These are phyloP conservation scores for Wickerhamomyces sp. DNA, from an alignment of 1,139 yeast genomes.

Conservation along the genomic window DNA sequence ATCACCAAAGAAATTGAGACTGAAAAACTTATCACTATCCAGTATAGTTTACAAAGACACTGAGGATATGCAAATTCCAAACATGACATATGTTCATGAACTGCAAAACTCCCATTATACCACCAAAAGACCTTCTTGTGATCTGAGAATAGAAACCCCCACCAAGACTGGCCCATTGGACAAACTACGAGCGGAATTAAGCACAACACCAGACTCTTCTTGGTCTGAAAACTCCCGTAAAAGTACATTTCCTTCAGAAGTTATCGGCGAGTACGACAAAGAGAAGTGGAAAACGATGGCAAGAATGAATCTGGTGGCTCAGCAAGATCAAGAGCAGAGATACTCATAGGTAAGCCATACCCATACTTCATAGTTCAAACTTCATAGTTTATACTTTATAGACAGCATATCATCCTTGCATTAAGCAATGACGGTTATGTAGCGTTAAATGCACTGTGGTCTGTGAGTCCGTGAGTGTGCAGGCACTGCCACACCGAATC, in stretches of 20 bases:
- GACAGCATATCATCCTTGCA: no score
- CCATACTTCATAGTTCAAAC: no score
- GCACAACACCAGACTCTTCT: conserved; percentile 30
- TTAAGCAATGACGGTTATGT: no score
- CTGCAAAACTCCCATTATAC: conserved; percentile 22
- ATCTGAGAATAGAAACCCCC: not conserved
- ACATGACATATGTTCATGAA: conserved; percentile 32
- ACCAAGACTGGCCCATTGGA: not conserved
- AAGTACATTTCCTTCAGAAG: conserved; percentile 53
- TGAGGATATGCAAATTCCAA: conserved; percentile 12
- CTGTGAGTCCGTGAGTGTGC: no score
- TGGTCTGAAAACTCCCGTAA: conserved; percentile 38
- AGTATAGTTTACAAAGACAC: conserved; percentile 21
- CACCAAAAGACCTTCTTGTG: conserved; percentile 6
- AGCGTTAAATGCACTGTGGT: no score
- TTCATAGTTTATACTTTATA: no score
- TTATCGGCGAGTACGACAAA: conserved; percentile 58
- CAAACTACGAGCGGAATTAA: conserved; percentile 2
- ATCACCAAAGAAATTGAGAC: conserved; percentile 17
- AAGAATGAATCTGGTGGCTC: conserved; percentile 21
- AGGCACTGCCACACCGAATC: no score
- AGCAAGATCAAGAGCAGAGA: not conserved
- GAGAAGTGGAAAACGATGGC: conserved; percentile 60
- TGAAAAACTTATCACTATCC: conserved; percentile 23
- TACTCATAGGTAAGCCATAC: no score